phyloP scores from a whole-genome alignment of 192 early-diverging fungal species.

The Coemansia sp. region DNA sequence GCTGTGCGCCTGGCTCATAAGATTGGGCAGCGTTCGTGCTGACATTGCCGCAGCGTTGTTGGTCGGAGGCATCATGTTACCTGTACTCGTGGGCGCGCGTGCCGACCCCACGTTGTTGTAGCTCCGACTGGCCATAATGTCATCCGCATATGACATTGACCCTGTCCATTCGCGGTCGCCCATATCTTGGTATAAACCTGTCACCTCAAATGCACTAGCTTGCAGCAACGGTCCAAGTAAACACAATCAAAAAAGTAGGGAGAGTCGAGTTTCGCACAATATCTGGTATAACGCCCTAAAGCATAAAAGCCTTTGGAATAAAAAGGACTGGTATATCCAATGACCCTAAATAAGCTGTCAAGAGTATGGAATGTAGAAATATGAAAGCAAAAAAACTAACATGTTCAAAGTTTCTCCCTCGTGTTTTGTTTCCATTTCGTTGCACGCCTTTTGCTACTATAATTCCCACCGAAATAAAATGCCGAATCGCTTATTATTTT shows the following conservation, averaged over 20 bases:
- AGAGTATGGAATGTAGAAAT: neutral
- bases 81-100: neutral
- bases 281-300: neutral
- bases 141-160: constrained; percentile 32
- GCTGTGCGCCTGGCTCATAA: constrained; percentile 9
- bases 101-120: constrained; percentile 6
- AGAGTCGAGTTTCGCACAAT: neutral
- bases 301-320: neutral
- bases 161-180: constrained; percentile 41
- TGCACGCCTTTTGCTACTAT: neutral
- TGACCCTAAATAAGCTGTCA: neutral
- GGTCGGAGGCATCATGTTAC: constrained; percentile 2
- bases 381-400: neutral
- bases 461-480: constrained; percentile 7
- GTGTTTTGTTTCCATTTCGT: neutral
- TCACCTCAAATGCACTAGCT: neutral
- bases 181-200: constrained; percentile 11
- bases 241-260: neutral
- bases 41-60: constrained; percentile 14
- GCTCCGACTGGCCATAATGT: constrained; percentile 40
- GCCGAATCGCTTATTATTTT: neutral
- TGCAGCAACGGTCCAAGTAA: neutral
- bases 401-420: neutral
- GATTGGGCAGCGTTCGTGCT: constrained; percentile 25
- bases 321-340: neutral